phyloP scores from a whole-genome alignment of 192 early-diverging fungal genomes.

The Linnemannia elongata region DNA sequence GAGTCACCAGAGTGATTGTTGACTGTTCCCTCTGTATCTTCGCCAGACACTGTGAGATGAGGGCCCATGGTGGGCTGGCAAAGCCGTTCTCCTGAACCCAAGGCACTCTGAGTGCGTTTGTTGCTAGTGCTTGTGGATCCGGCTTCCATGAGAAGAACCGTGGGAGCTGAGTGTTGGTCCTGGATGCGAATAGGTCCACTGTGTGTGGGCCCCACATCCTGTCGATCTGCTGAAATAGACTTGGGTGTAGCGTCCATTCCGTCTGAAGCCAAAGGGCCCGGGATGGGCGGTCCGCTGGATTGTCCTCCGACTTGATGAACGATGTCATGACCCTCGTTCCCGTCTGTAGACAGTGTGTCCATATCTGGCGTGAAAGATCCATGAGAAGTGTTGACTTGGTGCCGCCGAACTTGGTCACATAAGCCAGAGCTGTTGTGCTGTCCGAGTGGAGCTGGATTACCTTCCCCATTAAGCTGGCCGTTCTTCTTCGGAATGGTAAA shows the following conservation, averaged over 20 bases:
- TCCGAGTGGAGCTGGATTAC: constrained; percentile 4
- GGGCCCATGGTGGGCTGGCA: too few relatives aligned
- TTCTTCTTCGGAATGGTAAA: background rate
- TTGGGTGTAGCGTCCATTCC: background rate
- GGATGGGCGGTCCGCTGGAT: constrained; percentile 12
- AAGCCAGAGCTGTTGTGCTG: constrained; percentile 5
- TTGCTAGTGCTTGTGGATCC: too few relatives aligned
- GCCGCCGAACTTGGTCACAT: constrained; percentile 12
- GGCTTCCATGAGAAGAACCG: background rate
- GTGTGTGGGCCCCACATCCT: background rate
- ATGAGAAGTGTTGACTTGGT: constrained; percentile 3
- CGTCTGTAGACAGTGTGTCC: background rate
- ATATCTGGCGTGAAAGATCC: constrained; percentile 4
- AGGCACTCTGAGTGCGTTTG: too few relatives aligned
- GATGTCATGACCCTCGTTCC: constrained; percentile 1
- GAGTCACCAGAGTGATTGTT: too few relatives aligned
- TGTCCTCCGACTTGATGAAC: constrained; percentile 16
- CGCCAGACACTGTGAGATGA: too few relatives aligned
- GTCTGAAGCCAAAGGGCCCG: constrained; percentile 5
- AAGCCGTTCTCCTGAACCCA: too few relatives aligned
- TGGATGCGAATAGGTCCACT: constrained; percentile 9
- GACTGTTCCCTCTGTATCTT: too few relatives aligned
- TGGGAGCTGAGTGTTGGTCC: constrained; percentile 12
- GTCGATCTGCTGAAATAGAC: constrained; percentile 10
- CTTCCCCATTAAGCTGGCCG: background rate